A percentile compares a stretch with the other conserved stretches of the same genome.
phyloP scores from a whole-genome alignment of 148 eudicot genomes.

The Rhododendron vialii region DNA sequence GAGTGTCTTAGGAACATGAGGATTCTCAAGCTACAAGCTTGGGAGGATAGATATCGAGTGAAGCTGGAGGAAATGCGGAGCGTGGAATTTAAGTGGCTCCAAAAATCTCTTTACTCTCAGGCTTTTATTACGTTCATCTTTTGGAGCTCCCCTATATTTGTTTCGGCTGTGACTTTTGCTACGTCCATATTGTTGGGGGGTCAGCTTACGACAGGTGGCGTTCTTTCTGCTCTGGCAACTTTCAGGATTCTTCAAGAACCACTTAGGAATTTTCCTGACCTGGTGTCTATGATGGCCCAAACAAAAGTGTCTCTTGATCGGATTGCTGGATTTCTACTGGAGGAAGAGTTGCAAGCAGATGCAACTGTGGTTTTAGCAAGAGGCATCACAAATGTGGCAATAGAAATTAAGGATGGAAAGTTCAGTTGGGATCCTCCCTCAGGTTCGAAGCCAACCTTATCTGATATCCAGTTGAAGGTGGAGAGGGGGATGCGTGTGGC shows the following conservation, averaged over 20 bases:
- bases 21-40: conserved; percentile 84
- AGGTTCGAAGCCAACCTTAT: conserved; percentile 50
- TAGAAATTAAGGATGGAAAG: conserved; percentile 69
- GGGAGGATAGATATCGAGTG: conserved; percentile 82
- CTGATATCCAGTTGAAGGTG: conserved; percentile 60
- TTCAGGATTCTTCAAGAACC: conserved; percentile 92
- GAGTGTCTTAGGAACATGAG: conserved; percentile 89
- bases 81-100: conserved; percentile 78
- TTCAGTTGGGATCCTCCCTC: conserved; percentile 71
- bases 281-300: conserved; percentile 90
- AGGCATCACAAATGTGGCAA: conserved; percentile 51
- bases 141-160: conserved; percentile 97
- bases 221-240: conserved; percentile 88
- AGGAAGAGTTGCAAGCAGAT: conserved; percentile 72
- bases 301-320: conserved; percentile 91
- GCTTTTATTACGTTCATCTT: conserved; percentile 75
- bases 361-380: conserved; percentile 53
- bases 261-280: conserved; percentile 75
- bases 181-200: conserved; percentile 70
- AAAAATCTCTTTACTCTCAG: conserved; percentile 78
- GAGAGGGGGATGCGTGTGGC: conserved; percentile 82
- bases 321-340: conserved; percentile 61
- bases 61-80: conserved; percentile 69
- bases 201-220: conserved; percentile 74
- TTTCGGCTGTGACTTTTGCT: conserved; percentile 78